Percentiles rank a stretch among this genome's conserved stretches.
Conservation (phyloP, 1,139 yeast species). For the Scheffersomyces cryptocercus region DNA sequence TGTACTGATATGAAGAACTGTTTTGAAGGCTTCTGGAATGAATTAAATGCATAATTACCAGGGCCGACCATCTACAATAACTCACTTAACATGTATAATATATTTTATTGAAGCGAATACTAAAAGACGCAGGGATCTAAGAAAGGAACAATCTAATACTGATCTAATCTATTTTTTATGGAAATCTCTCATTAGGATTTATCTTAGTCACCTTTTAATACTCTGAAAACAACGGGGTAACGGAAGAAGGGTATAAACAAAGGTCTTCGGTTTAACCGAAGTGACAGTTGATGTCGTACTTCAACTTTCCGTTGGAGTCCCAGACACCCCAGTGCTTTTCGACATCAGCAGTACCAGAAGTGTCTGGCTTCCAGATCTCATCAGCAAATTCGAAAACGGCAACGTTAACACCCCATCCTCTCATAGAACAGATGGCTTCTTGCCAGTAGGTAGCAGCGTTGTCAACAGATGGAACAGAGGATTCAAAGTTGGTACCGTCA, state of each 20-base stretch:
- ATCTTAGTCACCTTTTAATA: too few relatives aligned
- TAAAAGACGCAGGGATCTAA: too few relatives aligned
- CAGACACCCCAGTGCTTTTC: conserved; percentile 95
- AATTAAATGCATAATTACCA: too few relatives aligned
- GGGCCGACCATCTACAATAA: too few relatives aligned
- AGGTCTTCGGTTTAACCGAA: conserved; percentile 22
- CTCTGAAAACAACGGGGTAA: too few relatives aligned
- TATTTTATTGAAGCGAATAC: too few relatives aligned
- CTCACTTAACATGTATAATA: too few relatives aligned
- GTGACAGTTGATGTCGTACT: conserved; percentile 61
- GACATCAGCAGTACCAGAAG: conserved; percentile 81
- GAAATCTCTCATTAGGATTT: too few relatives aligned
- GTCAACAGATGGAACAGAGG: conserved; percentile 61
- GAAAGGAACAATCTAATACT: too few relatives aligned
- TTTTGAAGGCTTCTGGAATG: too few relatives aligned
- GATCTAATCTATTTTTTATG: too few relatives aligned
- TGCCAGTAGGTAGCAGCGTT: conserved; percentile 85
- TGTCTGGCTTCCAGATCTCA: conserved; percentile 93
- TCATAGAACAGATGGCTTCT: conserved; percentile 84
- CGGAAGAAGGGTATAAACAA: conserved; percentile 3
- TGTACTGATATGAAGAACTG: too few relatives aligned
- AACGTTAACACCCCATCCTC: conserved; percentile 94
- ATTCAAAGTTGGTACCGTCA: conserved; percentile 72
- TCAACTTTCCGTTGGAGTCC: conserved; percentile 55
- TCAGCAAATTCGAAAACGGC: conserved; percentile 93